Percentiles rank a stretch among this genome's conserved stretches.
Evolutionary conservation across 75 land plant genomes (phyloP).

Genomic region (Pinus taeda): DNA sequence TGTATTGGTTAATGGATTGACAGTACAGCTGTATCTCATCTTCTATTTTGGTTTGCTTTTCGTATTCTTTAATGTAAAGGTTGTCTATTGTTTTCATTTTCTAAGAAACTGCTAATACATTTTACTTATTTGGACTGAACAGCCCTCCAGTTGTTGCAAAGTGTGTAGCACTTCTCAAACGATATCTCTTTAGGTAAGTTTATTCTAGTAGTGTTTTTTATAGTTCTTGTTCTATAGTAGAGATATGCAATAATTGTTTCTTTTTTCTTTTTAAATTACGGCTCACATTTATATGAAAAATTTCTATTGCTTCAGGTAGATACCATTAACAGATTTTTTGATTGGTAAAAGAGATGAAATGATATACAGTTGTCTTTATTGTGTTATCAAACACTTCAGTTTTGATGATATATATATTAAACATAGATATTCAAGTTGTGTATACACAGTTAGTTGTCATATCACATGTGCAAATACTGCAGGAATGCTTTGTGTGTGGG

Average conservation of each 20-base stretch:
- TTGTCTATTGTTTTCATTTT: not conserved
- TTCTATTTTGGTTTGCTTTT: not conserved
- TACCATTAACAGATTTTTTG: not conserved
- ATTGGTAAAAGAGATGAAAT: not conserved
- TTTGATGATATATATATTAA: not conserved
- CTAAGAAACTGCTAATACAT: not conserved
- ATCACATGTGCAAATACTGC: not conserved
- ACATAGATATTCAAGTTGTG: not conserved
- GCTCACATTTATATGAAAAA: too few species aligned
- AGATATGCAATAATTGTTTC: not conserved
- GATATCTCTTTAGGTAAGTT: conserved; percentile 81
- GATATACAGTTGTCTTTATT: not conserved
- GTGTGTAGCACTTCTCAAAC: conserved; percentile 85
- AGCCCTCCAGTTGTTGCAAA: conserved; percentile 97
- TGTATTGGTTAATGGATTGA: not conserved
- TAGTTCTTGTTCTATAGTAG: not conserved
- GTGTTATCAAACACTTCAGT: not conserved
- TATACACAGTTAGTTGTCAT: not conserved
- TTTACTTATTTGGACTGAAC: conserved; percentile 11
- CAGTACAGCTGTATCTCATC: not conserved
- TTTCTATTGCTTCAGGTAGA: not conserved
- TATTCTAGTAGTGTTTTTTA: not conserved
- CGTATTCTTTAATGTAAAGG: not conserved
- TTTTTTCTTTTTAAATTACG: too few species aligned
- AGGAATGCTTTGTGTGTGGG: not conserved